Evolutionary conservation across 2,329 filamentous ascomycete genomes (phyloP).

Genomic region (Tolypocladium tundrense): DNA sequence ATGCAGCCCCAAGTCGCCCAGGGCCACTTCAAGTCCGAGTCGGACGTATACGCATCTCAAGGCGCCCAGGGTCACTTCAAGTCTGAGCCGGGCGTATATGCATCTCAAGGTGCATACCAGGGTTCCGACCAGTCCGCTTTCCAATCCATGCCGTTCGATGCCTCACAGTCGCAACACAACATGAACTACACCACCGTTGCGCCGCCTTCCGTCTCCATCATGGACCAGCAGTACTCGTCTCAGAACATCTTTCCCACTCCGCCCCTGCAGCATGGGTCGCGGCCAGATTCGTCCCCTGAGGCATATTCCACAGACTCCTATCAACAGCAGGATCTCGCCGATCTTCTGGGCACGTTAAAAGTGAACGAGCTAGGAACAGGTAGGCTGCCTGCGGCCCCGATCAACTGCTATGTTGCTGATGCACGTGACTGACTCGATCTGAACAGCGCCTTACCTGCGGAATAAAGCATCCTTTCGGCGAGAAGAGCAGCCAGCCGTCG

Average conservation of each 20-base stretch:
- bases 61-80: constrained; percentile 29
- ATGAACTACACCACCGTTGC: constrained; percentile 45
- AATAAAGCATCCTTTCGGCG: constrained; percentile 41
- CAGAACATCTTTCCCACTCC: constrained; percentile 44
- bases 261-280: constrained; percentile 24
- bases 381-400: constrained; percentile 29
- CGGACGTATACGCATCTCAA: constrained; percentile 36
- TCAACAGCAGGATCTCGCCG: constrained; percentile 61
- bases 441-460: constrained; percentile 74
- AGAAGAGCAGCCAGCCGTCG: constrained; percentile 53
- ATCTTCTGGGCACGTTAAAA: constrained; percentile 75
- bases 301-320: constrained; percentile 54
- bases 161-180: constrained; percentile 31
- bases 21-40: constrained; percentile 24
- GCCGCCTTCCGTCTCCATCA: constrained; percentile 34
- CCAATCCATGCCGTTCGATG: constrained; percentile 36
- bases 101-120: constrained; percentile 37
- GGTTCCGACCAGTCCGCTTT: constrained; percentile 34
- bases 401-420: not conserved
- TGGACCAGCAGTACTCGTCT: constrained; percentile 40
- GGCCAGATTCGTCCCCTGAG: constrained; percentile 28
- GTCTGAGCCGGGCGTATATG: constrained; percentile 33
- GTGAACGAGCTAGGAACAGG: constrained; percentile 81
- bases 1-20: constrained; percentile 36
- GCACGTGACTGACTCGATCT: not conserved